Conservation (phyloP, 2,329 filamentous ascomycete genomes). For the Diaporthe vaccinii region DNA sequence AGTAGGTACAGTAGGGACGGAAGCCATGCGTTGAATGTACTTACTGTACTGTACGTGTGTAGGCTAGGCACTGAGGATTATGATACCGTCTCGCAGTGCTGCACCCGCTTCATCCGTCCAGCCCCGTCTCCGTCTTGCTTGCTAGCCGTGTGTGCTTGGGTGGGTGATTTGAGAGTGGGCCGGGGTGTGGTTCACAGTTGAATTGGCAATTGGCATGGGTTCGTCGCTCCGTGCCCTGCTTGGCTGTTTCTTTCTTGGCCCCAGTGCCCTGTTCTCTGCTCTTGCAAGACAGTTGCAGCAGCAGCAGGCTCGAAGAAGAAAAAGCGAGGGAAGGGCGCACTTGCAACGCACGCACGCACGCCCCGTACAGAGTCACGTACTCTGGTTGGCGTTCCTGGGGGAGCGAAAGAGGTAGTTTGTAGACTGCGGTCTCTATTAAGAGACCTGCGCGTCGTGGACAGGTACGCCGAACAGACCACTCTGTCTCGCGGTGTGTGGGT, state of each 20-base stretch:
- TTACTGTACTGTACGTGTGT: constrained; percentile 6
- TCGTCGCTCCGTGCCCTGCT: constrained; percentile 27
- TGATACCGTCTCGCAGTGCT: constrained; percentile 32
- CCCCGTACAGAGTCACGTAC: not conserved
- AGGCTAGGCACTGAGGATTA: not conserved
- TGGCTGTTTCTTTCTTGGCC: constrained; percentile 36
- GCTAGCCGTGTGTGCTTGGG: constrained; percentile 12
- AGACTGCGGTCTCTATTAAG: not conserved
- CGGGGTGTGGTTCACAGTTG: constrained; percentile 35
- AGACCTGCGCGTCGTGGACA: constrained; percentile 22
- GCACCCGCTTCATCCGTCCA: constrained; percentile 29
- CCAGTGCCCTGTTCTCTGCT: constrained; percentile 36
- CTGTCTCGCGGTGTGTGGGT: constrained; percentile 12
- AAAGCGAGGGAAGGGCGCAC: not conserved
- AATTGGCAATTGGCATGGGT: constrained; percentile 29
- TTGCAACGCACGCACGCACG: not conserved
- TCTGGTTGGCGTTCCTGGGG: not conserved
- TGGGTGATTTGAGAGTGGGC: constrained; percentile 31
- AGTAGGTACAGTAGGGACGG: not conserved
- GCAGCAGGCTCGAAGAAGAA: not conserved
- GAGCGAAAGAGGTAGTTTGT: not conserved
- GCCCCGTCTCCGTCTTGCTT: constrained; percentile 23
- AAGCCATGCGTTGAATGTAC: not conserved
- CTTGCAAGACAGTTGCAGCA: constrained; percentile 18
- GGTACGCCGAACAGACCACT: constrained; percentile 27